Percentiles rank a stretch among this genome's conserved stretches.
These are phyloP conservation scores for Talaromyces rugulosus DNA, from an alignment of 2,329 filamentous ascomycete species.

Conservation along the genomic window DNA sequence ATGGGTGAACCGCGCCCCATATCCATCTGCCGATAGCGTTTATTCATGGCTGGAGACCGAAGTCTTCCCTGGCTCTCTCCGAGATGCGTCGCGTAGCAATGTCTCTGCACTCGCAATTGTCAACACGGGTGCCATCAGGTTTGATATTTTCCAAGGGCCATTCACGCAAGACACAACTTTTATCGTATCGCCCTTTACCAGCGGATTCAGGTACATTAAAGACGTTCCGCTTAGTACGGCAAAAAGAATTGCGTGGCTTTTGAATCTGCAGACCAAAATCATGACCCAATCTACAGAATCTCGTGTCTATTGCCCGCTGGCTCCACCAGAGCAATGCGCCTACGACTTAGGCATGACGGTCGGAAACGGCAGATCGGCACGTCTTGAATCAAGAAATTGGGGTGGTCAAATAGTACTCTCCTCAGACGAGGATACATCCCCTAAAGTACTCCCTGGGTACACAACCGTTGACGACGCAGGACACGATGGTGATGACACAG, in stretches of 20 bases:
- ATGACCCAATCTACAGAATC: slow-evolving; percentile 23
- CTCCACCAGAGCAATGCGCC: slow-evolving; percentile 44
- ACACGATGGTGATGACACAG: slow-evolving; percentile 80
- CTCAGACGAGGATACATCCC: slow-evolving; percentile 27
- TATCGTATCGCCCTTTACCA: slow-evolving; percentile 83
- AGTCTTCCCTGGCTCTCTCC: slow-evolving; percentile 66
- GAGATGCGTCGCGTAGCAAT: slow-evolving; percentile 54
- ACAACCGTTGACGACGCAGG: slow-evolving; percentile 84
- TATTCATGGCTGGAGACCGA: slow-evolving; percentile 74
- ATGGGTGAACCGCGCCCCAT: slow-evolving; percentile 77
- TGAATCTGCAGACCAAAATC: slow-evolving; percentile 57
- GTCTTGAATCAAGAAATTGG: neutral
- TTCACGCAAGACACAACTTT: slow-evolving; percentile 87
- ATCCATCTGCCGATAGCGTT: slow-evolving; percentile 69
- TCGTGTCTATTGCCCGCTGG: slow-evolving; percentile 28
- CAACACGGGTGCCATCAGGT: slow-evolving; percentile 89
- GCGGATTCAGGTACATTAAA: slow-evolving; percentile 69
- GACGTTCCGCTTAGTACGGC: slow-evolving; percentile 78
- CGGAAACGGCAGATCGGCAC: neutral
- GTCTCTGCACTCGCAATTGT: slow-evolving; percentile 65
- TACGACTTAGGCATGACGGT: slow-evolving; percentile 18
- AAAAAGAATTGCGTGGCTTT: slow-evolving; percentile 58
- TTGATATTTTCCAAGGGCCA: slow-evolving; percentile 88
- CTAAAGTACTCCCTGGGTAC: slow-evolving; percentile 66
- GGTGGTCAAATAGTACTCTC: slow-evolving; percentile 28